Evolutionary conservation across 345 rosid species (phyloP).

Genomic region (Gossypium anomalum): DNA sequence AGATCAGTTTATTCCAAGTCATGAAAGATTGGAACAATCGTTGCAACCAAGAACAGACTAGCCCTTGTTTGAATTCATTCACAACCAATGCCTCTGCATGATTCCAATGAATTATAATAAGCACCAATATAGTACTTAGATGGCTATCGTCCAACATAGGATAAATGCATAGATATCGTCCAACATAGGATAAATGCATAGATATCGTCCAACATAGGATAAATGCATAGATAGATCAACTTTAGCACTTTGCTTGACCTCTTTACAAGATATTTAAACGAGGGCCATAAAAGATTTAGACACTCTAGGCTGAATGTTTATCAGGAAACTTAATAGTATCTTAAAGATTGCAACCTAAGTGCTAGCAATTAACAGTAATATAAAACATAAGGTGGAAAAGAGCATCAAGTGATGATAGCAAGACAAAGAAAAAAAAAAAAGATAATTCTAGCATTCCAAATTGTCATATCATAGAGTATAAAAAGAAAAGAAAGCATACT

Average conservation of each 20-base stretch:
- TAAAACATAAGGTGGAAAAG: not conserved
- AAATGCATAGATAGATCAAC: not conserved
- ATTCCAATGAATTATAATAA: not conserved
- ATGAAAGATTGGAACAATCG: not conserved
- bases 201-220: too few species aligned
- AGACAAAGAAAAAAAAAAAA: too few species aligned
- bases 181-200: not conserved
- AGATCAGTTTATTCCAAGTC: not conserved
- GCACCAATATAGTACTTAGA: not conserved
- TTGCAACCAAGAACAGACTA: not conserved
- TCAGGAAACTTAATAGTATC: not conserved
- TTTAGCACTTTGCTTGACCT: conserved; percentile 4
- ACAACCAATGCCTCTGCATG: not conserved
- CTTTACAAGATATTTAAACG: not conserved
- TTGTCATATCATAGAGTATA: not conserved
- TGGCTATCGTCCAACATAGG: not conserved
- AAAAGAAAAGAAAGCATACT: conserved; percentile 38
- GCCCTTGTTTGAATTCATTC: not conserved
- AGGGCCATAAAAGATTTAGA: not conserved
- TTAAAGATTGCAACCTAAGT: not conserved
- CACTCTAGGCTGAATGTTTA: not conserved
- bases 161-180: not conserved
- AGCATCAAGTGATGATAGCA: not conserved
- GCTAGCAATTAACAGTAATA: conserved; percentile 1
- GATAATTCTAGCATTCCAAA: not conserved